These are phyloP conservation scores for Arthromyces matolae DNA, from an alignment of 768 basidiomycete species.

Conservation along the genomic window DNA sequence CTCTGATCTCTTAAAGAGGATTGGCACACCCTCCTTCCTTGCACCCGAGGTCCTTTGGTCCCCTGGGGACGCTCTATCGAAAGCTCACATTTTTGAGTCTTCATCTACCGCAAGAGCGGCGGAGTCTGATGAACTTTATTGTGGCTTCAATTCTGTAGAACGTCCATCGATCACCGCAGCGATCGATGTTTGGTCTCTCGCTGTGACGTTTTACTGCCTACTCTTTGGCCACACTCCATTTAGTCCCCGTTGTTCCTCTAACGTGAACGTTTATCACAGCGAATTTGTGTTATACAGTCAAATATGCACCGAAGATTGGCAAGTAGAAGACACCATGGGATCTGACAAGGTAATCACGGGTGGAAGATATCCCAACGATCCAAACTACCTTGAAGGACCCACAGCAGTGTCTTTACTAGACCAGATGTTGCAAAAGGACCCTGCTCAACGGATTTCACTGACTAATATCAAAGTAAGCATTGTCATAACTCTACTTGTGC, in stretches of 20 bases:
- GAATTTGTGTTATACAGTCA: slow-evolving; percentile 38
- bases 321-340: slow-evolving; percentile 35
- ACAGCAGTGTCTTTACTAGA: slow-evolving; percentile 33
- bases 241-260: slow-evolving; percentile 32
- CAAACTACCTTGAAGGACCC: slow-evolving; percentile 26
- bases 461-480: slow-evolving; percentile 34
- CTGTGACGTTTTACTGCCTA: slow-evolving; percentile 44
- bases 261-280: too few species aligned
- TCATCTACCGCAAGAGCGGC: slow-evolving; percentile 13
- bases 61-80: slow-evolving; percentile 22
- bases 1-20: slow-evolving; percentile 35
- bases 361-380: slow-evolving; percentile 30
- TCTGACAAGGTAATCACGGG: slow-evolving; percentile 32
- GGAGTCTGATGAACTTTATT: slow-evolving; percentile 13
- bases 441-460: slow-evolving; percentile 28
- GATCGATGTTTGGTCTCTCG: slow-evolving; percentile 46
- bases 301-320: slow-evolving; percentile 41
- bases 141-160: slow-evolving; percentile 7
- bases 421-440: slow-evolving; percentile 40
- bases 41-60: slow-evolving; percentile 44
- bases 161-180: slow-evolving; percentile 42
- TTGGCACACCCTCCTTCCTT: slow-evolving; percentile 42
- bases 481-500: too few species aligned
- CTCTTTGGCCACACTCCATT: slow-evolving; percentile 45
- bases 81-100: slow-evolving; percentile 17